These are phyloP conservation scores for Cordyceps tenuipes DNA, from an alignment of 2,329 filamentous ascomycete species.

Conservation along the genomic window DNA sequence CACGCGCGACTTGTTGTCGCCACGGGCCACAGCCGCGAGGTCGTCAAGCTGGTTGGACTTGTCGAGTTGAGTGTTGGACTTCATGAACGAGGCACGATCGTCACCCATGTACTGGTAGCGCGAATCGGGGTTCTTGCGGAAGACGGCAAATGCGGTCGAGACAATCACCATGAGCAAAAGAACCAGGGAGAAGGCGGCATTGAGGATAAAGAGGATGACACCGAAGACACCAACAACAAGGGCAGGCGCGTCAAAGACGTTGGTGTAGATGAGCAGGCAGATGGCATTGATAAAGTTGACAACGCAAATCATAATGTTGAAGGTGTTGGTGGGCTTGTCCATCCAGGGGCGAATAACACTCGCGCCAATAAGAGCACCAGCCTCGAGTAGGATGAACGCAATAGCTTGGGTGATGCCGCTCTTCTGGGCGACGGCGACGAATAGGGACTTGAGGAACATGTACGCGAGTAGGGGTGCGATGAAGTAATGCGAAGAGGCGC, in stretches of 20 bases:
- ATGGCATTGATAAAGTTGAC: slow-evolving; percentile 88
- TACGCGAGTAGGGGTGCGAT: slow-evolving; percentile 74
- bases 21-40: slow-evolving; percentile 78
- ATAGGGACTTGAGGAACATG: slow-evolving; percentile 78
- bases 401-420: slow-evolving; percentile 68
- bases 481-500: slow-evolving; percentile 92
- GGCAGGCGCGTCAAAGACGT: slow-evolving; percentile 74
- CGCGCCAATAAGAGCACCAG: slow-evolving; percentile 64
- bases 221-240: slow-evolving; percentile 84
- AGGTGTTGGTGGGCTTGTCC: slow-evolving; percentile 96
- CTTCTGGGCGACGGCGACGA: slow-evolving; percentile 72
- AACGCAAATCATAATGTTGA: slow-evolving; percentile 86
- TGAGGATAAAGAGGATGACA: slow-evolving; percentile 80
- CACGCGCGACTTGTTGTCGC: slow-evolving; percentile 49
- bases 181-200: slow-evolving; percentile 74
- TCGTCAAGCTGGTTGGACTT: slow-evolving; percentile 81
- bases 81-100: slow-evolving; percentile 94
- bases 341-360: slow-evolving; percentile 87
- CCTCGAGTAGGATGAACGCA: slow-evolving; percentile 76
- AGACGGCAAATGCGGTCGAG: slow-evolving; percentile 60
- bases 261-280: slow-evolving; percentile 81
- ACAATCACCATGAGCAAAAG: slow-evolving; percentile 68
- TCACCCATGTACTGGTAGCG: slow-evolving; percentile 96
- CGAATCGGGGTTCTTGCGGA: slow-evolving; percentile 88
- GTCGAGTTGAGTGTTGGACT: slow-evolving; percentile 75